Conservation (phyloP, 306 rosid species). For the Abrus precatorius region DNA sequence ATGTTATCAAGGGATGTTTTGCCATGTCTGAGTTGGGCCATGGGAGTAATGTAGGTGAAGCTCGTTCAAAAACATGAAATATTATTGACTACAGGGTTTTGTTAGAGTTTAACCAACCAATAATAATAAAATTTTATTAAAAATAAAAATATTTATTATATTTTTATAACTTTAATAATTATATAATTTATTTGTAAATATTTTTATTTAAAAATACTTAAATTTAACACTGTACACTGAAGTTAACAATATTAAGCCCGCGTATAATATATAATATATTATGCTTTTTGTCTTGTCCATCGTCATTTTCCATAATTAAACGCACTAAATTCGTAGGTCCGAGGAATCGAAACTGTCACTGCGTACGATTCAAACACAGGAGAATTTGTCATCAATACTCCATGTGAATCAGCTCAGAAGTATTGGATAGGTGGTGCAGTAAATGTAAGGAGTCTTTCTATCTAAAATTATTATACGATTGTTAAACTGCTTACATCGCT, state of each 20-base stretch:
- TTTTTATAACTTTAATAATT: too few species aligned
- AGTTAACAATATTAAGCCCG: too few species aligned
- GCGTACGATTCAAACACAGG: constrained; percentile 77
- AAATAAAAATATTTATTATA: too few species aligned
- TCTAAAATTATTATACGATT: constrained; percentile 23
- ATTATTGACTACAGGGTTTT: too few species aligned
- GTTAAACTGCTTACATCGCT: constrained; percentile 11
- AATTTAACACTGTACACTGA: too few species aligned
- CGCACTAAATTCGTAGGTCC: constrained; percentile 63
- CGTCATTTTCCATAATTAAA: constrained; percentile 29
- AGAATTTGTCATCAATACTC: constrained; percentile 89
- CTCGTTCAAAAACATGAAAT: constrained; percentile 34
- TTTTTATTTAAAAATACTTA: too few species aligned
- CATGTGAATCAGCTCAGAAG: constrained; percentile 92
- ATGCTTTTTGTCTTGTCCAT: not conserved
- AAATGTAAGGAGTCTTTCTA: constrained; percentile 59
- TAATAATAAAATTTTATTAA: too few species aligned
- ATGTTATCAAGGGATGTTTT: constrained; percentile 78
- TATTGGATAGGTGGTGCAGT: constrained; percentile 99
- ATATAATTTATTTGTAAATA: too few species aligned
- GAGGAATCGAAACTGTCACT: constrained; percentile 92
- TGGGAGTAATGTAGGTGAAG: constrained; percentile 89
- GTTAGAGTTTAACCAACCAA: too few species aligned
- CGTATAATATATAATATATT: not conserved
- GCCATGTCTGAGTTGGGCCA: constrained; percentile 98